Evolutionary conservation across 805 yeast genomes (phyloP), one percentile per base, ranked within the genome.

Genomic region (Metschnikowia baotianmanensis): DNA sequence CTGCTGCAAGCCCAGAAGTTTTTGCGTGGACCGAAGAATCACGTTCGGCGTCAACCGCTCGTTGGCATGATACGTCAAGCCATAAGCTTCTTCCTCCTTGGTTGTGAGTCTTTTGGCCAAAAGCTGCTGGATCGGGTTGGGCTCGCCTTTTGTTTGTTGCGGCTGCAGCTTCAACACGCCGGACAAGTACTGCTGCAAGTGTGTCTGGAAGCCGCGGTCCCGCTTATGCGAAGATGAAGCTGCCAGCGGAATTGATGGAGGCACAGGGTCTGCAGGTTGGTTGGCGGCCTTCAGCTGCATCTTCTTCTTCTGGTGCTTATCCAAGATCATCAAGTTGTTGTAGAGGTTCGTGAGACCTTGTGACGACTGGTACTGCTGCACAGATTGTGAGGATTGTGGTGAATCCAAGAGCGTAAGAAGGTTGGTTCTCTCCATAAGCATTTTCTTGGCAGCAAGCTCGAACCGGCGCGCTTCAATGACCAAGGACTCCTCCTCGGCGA

Each of bases 401-500:
- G 96, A 83, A 56, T 93, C 98, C 42, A 93, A 69, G 21, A 90
- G 67, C 18, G 85, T 80, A 32, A 93, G 66, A 25, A 93, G 62
- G 36, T 85, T 82, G 2, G 87, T 82, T 50, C 99, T 74, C 59
- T 93, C 99, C 34, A 73, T 67, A 38, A 89, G 72, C 72, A 91
- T 85, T 60, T 86, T 85, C 67, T 88, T 90, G 0, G 97, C 95
- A 2, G 95, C 86, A 42, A 88, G 77, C 57, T 93, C 98, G 47
- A 93, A 86, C 49, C 91, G 82, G 35, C 95, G 77, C 2, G 97
- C 95, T 59, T 93, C 99, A 22, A 91, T 82, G 9, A 93, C 86
- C 36, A 93, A 69, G 0, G 96, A 88, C 60, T 93, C 98, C 58
- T 93, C 99, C 65, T 93, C 99, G 0, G 98, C 98, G 32, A 93